phyloP scores from a whole-genome alignment of 352 stramenopile species.

The Achlya hypogyna region DNA sequence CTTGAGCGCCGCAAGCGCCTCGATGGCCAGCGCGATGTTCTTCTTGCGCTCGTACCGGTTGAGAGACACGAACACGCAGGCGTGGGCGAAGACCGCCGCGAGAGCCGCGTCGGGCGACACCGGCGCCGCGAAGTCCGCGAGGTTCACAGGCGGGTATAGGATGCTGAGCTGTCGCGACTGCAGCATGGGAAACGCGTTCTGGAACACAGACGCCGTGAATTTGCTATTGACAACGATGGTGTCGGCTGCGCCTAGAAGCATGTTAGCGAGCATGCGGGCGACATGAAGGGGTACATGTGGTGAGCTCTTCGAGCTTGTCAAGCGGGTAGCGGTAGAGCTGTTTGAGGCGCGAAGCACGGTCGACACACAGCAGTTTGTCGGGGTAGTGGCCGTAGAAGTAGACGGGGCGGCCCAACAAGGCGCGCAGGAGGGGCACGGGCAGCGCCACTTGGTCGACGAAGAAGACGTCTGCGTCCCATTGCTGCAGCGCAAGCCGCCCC shows the following conservation, averaged over 20 bases:
- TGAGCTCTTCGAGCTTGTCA: conserved; percentile 90
- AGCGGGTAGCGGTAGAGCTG: conserved; percentile 86
- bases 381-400: conserved; percentile 99
- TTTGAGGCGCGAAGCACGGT: conserved; percentile 58
- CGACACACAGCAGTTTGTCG: conserved; percentile 91
- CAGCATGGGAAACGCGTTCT: conserved; percentile 80
- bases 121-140: conserved; percentile 45
- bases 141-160: conserved; percentile 92
- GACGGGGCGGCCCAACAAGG: conserved; percentile 64
- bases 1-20: conserved; percentile 61
- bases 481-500: conserved; percentile 34
- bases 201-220: conserved; percentile 90
- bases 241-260: conserved; percentile 32
- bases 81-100: neutral
- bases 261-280: too few relatives aligned
- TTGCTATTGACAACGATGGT: conserved; percentile 96
- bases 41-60: conserved; percentile 99
- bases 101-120: conserved; percentile 21
- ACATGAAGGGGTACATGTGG: too few relatives aligned
- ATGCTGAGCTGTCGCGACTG: conserved; percentile 57
- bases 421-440: conserved; percentile 60
- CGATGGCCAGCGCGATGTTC: conserved; percentile 87
- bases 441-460: conserved; percentile 80
- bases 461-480: conserved; percentile 55
- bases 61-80: conserved; percentile 88